These are phyloP conservation scores for Isabelozyma gotoi DNA, from an alignment of 805 yeast genomes.

Conservation along the genomic window DNA sequence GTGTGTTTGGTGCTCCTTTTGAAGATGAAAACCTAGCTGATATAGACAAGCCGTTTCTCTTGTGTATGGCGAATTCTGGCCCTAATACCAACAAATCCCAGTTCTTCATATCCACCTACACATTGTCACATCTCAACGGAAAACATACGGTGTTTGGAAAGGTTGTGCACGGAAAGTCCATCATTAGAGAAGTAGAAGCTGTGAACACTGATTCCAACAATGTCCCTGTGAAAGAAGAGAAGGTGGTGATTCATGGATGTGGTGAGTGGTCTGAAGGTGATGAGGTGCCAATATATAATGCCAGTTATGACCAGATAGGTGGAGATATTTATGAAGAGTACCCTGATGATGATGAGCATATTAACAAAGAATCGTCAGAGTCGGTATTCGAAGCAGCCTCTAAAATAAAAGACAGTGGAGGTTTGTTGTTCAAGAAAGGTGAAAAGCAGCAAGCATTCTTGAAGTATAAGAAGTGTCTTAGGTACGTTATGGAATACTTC, in stretches of 20 bases:
- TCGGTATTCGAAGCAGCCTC: constrained; percentile 50
- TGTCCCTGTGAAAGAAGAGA: constrained; percentile 37
- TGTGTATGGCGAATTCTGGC: constrained; percentile 68
- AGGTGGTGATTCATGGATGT: constrained; percentile 52
- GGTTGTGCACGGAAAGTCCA: constrained; percentile 66
- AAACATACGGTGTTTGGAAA: constrained; percentile 78
- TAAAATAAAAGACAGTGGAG: constrained; percentile 68
- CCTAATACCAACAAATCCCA: constrained; percentile 55
- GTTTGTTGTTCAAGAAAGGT: constrained; percentile 55
- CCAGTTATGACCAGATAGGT: constrained; percentile 58
- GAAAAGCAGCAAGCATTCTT: constrained; percentile 51
- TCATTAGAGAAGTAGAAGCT: constrained; percentile 63
- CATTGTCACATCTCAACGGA: constrained; percentile 72
- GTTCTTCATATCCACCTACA: constrained; percentile 68
- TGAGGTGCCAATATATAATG: constrained; percentile 59
- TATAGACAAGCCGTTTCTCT: constrained; percentile 46
- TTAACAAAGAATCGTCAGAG: constrained; percentile 57
- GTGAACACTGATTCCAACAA: constrained; percentile 40
- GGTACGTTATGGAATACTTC: constrained; percentile 69
- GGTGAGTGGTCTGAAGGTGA: constrained; percentile 61
- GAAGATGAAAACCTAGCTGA: constrained; percentile 57
- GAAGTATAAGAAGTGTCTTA: constrained; percentile 64
- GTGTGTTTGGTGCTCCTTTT: constrained; percentile 30
- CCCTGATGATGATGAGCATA: constrained; percentile 68
- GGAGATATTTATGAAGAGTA: constrained; percentile 75